Base-by-base conservation (phyloP, 2,329 filamentous ascomycete genomes). In the Berkeleyomyces basicola region DNA sequence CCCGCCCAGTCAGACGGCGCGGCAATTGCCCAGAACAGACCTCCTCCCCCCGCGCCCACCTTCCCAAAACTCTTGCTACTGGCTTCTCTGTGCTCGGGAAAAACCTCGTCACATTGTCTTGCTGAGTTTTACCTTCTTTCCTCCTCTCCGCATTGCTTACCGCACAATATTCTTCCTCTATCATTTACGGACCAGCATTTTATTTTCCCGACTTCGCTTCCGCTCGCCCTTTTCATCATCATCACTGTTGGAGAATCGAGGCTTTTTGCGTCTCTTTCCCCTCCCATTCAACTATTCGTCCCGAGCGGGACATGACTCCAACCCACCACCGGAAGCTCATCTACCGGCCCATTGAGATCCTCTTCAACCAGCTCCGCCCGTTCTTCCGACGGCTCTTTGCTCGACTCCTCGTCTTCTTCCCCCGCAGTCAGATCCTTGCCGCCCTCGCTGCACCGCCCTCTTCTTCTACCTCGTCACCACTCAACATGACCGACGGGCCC, bases 401-500 rank as follows among this genome's bases (percentile, higher is more conserved):
- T 53, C 61, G 53, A 46, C 44, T 63, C 61, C 58, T 63, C 55
- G 36, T 57, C 7, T 61, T 66, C 59, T 63, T 62, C 53, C 64
- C 61, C 5, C 61, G 57, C 49, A 60, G 42, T 40, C 63, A 62
- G 39, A 64, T 64, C 53, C 31, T 62, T 42, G 61, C 61, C 43
- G 63, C 63, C 40, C 59, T 65, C 37, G 57, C 63, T 43, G 40
- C 63, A 14, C 33, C 57, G 14, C 14, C 40, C 58, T 59, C 61
- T 46, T 51, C 63, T 31, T 40, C 57, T 65, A 65, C 11, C 59
- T 67, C 65, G 65, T 39, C 65, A 62, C 47, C 66, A 66, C 23
- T n/a, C 33, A 71, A 65, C 60, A 78, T 80, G 78, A 73, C 74
- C 46, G 63, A 63, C 43, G 58, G 62, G 53, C 71, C 74, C 63